Percentiles rank a stretch among this genome's conserved stretches.
Evolutionary conservation across 2,329 filamentous ascomycete species (phyloP).

Genomic region (Bipolaris oryzae): DNA sequence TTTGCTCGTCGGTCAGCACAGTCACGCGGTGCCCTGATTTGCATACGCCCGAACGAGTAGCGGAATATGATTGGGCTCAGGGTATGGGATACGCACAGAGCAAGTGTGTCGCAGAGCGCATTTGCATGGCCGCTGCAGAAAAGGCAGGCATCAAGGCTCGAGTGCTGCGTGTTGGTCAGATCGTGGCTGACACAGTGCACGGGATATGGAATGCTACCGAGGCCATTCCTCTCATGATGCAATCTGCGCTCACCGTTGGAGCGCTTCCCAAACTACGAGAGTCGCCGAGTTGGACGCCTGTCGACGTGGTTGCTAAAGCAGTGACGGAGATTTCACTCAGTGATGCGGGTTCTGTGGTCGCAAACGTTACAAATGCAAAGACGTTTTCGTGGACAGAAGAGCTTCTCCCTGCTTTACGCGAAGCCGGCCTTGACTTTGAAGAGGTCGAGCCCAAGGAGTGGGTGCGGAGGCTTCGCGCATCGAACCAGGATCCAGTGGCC

Average conservation of each 20-base stretch:
- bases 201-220: conserved; percentile 59
- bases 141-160: conserved; percentile 28
- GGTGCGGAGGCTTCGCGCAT: conserved; percentile 46
- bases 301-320: conserved; percentile 35
- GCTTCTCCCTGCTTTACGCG: conserved; percentile 58
- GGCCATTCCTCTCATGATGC: conserved; percentile 58
- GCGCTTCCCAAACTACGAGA: conserved; percentile 55
- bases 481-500: conserved; percentile 55
- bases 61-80: conserved; percentile 51
- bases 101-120: conserved; percentile 57
- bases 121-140: conserved; percentile 34
- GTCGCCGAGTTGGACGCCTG: conserved; percentile 39
- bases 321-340: conserved; percentile 32
- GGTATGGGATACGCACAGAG: conserved; percentile 59
- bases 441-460: conserved; percentile 33
- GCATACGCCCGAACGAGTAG: conserved; percentile 27
- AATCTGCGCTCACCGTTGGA: conserved; percentile 54
- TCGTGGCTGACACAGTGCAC: conserved; percentile 55
- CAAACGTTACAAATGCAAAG: conserved; percentile 60
- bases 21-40: conserved; percentile 48
- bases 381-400: conserved; percentile 60
- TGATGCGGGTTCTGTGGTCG: conserved; percentile 47
- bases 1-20: conserved; percentile 55
- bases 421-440: conserved; percentile 47
- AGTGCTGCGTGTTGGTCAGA: conserved; percentile 50